These are phyloP conservation scores for Phytophthora nicotianae DNA, from an alignment of 352 stramenopile species.

Conservation along the genomic window DNA sequence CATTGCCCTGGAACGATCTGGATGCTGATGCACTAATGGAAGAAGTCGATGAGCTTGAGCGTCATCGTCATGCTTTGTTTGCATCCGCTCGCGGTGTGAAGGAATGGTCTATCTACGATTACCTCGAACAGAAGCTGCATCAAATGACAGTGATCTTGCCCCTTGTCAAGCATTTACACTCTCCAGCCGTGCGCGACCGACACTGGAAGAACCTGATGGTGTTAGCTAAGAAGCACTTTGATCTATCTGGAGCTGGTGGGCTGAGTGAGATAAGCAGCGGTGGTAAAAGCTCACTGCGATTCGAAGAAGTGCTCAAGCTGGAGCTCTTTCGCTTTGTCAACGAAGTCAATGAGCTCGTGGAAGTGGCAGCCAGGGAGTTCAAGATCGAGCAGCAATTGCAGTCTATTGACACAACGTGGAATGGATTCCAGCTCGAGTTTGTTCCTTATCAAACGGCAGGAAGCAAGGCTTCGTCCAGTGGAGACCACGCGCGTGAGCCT, in stretches of 20 bases:
- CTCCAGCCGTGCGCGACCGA: conserved; percentile 83
- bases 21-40: conserved; percentile 90
- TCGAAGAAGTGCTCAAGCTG: conserved; percentile 94
- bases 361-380: conserved; percentile 95
- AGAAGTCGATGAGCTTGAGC: conserved; percentile 87
- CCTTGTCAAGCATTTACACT: conserved; percentile 89
- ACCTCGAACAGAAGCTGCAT: conserved; percentile 89
- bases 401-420: conserved; percentile 92
- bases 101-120: conserved; percentile 93
- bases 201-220: conserved; percentile 91
- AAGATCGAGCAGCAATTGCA: conserved; percentile 97
- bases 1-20: conserved; percentile 87
- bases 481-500: conserved; percentile 5
- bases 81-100: conserved; percentile 70
- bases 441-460: conserved; percentile 85
- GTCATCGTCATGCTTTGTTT: conserved; percentile 60
- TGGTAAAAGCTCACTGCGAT: conserved; percentile 59
- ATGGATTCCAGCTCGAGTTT: conserved; percentile 92
- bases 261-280: conserved; percentile 6
- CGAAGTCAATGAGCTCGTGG: conserved; percentile 94
- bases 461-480: conserved; percentile 19
- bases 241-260: conserved; percentile 41
- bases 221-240: conserved; percentile 89
- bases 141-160: conserved; percentile 94
- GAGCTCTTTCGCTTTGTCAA: conserved; percentile 93